phyloP scores from a whole-genome alignment of 106 monocot genomes.

The Allium cepa region DNA sequence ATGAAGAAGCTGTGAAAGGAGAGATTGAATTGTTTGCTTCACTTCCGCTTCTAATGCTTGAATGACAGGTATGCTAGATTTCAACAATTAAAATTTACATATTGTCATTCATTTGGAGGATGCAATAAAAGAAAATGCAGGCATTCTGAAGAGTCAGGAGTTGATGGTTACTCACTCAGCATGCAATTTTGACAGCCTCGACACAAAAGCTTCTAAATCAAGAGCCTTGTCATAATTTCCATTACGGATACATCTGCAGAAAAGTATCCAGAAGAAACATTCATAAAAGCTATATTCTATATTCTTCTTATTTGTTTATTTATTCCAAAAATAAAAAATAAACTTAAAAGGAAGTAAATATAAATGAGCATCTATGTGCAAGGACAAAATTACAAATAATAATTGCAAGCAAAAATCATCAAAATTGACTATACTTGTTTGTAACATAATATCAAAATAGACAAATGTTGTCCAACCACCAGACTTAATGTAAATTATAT shows the following conservation, averaged over 20 bases:
- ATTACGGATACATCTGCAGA: conserved; percentile 76
- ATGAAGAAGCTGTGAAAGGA: conserved; percentile 95
- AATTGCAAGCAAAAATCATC: no score
- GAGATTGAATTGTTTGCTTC: conserved; percentile 73
- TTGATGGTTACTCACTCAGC: conserved; percentile 58
- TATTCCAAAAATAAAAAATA: no score
- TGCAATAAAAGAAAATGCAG: no score
- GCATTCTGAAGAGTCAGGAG: background rate
- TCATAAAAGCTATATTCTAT: background rate
- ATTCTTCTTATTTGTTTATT: no score
- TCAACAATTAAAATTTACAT: conserved; percentile 33
- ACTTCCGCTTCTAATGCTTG: conserved; percentile 88
- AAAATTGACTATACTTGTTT: no score
- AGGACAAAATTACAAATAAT: no score
- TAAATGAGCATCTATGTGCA: no score
- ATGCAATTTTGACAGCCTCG: conserved; percentile 84
- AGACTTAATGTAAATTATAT: no score
- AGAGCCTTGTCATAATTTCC: conserved; percentile 98
- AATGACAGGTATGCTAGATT: conserved; percentile 91
- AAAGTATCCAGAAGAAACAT: background rate
- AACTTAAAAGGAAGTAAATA: no score
- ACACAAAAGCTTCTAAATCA: conserved; percentile 94
- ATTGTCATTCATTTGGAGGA: no score
- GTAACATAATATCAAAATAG: no score
- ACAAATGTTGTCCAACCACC: no score